Evolutionary conservation across 2,329 filamentous ascomycete genomes (phyloP).

Genomic region (Penicillium sp.): DNA sequence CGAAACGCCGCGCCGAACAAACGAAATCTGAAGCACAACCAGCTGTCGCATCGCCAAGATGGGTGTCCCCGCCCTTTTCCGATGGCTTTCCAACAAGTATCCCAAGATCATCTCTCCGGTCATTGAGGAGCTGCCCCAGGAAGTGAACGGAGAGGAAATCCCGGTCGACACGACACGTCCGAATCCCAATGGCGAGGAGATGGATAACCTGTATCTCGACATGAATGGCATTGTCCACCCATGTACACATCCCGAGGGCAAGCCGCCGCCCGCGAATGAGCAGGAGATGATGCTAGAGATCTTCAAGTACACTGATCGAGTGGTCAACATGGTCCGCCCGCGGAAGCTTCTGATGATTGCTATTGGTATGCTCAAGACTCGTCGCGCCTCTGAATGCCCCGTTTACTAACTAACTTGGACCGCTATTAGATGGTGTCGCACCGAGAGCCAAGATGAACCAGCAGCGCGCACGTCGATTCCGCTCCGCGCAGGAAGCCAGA

Average conservation of each 20-base stretch:
- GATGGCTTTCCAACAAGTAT: constrained; percentile 96
- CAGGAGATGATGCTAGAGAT: constrained; percentile 99
- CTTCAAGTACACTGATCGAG: constrained; percentile 97
- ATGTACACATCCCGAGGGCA: constrained; percentile 94
- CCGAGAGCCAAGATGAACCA: constrained; percentile 99
- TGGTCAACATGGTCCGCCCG: constrained; percentile 97
- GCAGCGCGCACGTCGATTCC: constrained; percentile 91
- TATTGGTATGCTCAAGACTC: constrained; percentile 57
- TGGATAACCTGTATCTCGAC: constrained; percentile 95
- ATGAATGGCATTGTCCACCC: constrained; percentile 99
- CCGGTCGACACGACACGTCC: constrained; percentile 78
- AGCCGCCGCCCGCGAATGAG: constrained; percentile 83
- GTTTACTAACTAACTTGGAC: neutral
- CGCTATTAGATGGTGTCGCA: constrained; percentile 74
- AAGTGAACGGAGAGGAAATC: constrained; percentile 76
- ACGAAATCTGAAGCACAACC: constrained; percentile 3
- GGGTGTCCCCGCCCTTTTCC: constrained; percentile 92
- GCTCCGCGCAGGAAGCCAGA: constrained; percentile 86
- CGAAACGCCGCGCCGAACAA: constrained; percentile 6
- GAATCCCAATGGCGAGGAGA: constrained; percentile 96
- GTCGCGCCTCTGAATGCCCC: neutral
- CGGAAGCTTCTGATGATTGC: constrained; percentile 96
- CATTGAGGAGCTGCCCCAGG: constrained; percentile 75
- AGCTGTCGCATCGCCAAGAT: constrained; percentile 47
- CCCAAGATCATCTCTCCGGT: constrained; percentile 95